These are phyloP conservation scores for Ceratocystis cubensis DNA, from an alignment of 2,329 filamentous ascomycete genomes.

Conservation along the genomic window DNA sequence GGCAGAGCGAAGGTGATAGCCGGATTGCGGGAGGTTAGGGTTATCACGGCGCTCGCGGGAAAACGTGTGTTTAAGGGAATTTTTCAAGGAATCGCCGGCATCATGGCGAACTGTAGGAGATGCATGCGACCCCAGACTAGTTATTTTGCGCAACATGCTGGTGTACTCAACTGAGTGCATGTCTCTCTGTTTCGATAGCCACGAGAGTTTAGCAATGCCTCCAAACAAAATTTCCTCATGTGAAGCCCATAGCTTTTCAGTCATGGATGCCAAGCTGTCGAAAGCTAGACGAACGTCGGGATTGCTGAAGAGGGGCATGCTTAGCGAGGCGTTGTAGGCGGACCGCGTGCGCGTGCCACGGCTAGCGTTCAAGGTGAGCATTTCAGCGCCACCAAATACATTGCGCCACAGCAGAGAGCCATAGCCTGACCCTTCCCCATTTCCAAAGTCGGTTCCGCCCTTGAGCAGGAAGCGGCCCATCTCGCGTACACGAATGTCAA, in stretches of 20 bases:
- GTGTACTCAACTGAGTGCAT: conserved; percentile 70
- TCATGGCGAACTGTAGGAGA: conserved; percentile 72
- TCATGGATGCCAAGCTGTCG: conserved; percentile 70
- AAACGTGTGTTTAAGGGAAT: conserved; percentile 70
- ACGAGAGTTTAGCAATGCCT: conserved; percentile 62
- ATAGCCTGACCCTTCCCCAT: conserved; percentile 87
- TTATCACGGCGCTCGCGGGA: conserved; percentile 70
- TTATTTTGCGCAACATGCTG: conserved; percentile 78
- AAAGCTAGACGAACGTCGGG: conserved; percentile 68
- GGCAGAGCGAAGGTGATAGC: conserved; percentile 65
- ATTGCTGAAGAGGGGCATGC: conserved; percentile 71
- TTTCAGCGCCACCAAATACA: conserved; percentile 87
- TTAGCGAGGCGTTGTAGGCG: conserved; percentile 76
- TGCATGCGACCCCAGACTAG: conserved; percentile 59
- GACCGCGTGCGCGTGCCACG: conserved; percentile 82
- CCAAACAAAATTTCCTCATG: conserved; percentile 84
- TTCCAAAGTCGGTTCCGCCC: conserved; percentile 88
- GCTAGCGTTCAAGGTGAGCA: conserved; percentile 73
- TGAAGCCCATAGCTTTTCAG: conserved; percentile 82
- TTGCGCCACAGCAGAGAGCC: conserved; percentile 80
- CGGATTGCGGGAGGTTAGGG: conserved; percentile 68
- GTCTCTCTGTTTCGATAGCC: conserved; percentile 52
- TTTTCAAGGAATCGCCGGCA: conserved; percentile 85
- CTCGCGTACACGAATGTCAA: conserved; percentile 74
- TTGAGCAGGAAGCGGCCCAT: conserved; percentile 75